Evolutionary conservation across 306 rosid species (phyloP), one percentile per base, ranked within the genome.

Genomic region (Prunus davidiana): DNA sequence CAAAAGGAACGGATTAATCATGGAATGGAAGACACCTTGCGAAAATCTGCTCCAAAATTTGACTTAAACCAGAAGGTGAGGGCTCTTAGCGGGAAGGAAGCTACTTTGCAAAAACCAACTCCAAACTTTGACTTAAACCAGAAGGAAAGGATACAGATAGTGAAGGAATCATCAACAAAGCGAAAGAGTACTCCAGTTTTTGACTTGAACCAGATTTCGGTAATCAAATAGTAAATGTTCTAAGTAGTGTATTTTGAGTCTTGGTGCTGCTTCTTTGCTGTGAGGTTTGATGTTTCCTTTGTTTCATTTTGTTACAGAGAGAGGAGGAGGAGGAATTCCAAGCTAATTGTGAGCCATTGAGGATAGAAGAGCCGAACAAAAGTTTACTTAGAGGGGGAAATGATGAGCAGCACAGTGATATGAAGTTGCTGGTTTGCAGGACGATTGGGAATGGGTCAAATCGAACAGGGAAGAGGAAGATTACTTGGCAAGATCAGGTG

Each of bases 171-270:
- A 75, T 81, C 88, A 9, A 15, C 86, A 15, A 87, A 85, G 89
- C 82, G 88, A 46, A 73, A 73, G 14, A 73, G 1, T 18, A 60
- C 57, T 80, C 97, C 90, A 8, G 72, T 82, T 82, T 92, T 95
- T 2, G 97, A 96, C 87, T 84, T 96, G 92, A 96, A 96, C 93
- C 93, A 96, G 81, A 86, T 96, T 82, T 92, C 93, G 96, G 99
- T 93, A 91, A 82, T 46, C 49, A 58, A 60, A 27, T 68, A 16
- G 12, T n/a, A 7, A 74, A 30, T 64, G 34, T 28, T 76, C 8
- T 22, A 15, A 47, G 43, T 73, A 68, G 67, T 46, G 69, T 24
- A 74, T 52, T 52, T 4, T 19, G 69, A 32, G 72, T 64, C 77
- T 80, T 38, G 27, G 69, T 34, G 65, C 54, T 38, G 67, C 66